These are phyloP conservation scores for Penicillium sp. DNA, from an alignment of 2,329 filamentous ascomycete genomes.

Conservation along the genomic window DNA sequence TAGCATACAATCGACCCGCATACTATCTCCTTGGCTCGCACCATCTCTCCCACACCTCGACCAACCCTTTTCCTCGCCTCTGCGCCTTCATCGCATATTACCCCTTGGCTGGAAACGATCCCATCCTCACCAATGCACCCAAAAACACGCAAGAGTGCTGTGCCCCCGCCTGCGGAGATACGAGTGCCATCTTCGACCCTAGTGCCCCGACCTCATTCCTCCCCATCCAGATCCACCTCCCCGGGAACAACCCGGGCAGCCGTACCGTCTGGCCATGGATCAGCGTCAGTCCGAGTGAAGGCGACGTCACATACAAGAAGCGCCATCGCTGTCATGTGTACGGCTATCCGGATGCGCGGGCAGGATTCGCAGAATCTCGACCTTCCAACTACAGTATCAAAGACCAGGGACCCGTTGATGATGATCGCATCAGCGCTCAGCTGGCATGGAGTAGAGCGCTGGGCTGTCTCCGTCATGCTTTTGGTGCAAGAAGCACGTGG, in stretches of 20 bases:
- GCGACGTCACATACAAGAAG: conserved; percentile 23
- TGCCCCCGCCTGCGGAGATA: conserved; percentile 27
- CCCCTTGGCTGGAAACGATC: conserved; percentile 24
- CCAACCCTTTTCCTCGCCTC: conserved; percentile 52
- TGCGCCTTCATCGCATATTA: conserved; percentile 57
- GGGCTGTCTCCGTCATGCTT: conserved; percentile 52
- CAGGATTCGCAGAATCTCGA: conserved; percentile 62
- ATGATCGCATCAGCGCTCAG: conserved; percentile 46
- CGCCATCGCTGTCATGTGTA: conserved; percentile 37
- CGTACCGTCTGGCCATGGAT: conserved; percentile 21
- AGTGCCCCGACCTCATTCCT: conserved; percentile 25
- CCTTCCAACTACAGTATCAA: conserved; percentile 43
- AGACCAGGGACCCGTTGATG: background rate
- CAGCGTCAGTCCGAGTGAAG: conserved; percentile 19
- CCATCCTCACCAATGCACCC: background rate
- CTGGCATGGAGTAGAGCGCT: conserved; percentile 62
- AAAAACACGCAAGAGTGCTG: conserved; percentile 6
- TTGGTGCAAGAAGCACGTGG: conserved; percentile 38
- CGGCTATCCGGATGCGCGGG: conserved; percentile 48
- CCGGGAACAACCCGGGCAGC: conserved; percentile 27
- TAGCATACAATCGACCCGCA: conserved; percentile 56
- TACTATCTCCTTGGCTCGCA: conserved; percentile 46
- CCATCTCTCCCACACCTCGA: conserved; percentile 38
- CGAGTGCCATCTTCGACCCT: conserved; percentile 28
- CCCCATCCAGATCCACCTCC: conserved; percentile 52